Evolutionary conservation across 768 basidiomycete species (phyloP).

Genomic region (Suillus alpinus): DNA sequence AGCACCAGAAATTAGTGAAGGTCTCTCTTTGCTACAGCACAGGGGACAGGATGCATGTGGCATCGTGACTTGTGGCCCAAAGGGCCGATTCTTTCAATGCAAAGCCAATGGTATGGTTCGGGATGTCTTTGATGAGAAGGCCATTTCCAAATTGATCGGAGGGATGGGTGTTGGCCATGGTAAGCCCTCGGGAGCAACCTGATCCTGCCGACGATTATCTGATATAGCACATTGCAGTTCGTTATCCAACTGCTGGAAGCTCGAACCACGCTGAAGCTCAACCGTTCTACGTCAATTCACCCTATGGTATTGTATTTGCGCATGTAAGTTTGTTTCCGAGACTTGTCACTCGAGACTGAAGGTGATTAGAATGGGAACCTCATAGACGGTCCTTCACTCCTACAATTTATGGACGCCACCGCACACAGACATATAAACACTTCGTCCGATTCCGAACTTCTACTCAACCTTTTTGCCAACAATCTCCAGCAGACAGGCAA

Average conservation of each 20-base stretch:
- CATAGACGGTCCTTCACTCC: slow-evolving; percentile 85
- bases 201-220: slow-evolving; percentile 20
- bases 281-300: slow-evolving; percentile 99
- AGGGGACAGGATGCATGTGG: slow-evolving; percentile 98
- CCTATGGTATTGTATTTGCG: slow-evolving; percentile 97
- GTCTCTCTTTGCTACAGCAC: slow-evolving; percentile 93
- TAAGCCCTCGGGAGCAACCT: slow-evolving; percentile 24
- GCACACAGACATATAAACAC: slow-evolving; percentile 99
- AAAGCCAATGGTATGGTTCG: slow-evolving; percentile 99
- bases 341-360: slow-evolving; percentile 1
- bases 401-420: slow-evolving; percentile 91
- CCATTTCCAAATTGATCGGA: slow-evolving; percentile 76
- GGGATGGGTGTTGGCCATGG: slow-evolving; percentile 99
- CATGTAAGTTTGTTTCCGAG: slow-evolving; percentile 59
- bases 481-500: slow-evolving; percentile 98
- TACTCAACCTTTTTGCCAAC: slow-evolving; percentile 97
- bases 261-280: slow-evolving; percentile 97
- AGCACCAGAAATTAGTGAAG: slow-evolving; percentile 89
- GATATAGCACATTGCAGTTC: slow-evolving; percentile 49
- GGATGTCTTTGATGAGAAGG: slow-evolving; percentile 86
- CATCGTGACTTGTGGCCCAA: slow-evolving; percentile 92
- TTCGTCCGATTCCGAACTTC: slow-evolving; percentile 93
- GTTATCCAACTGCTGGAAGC: slow-evolving; percentile 97
- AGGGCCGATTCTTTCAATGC: slow-evolving; percentile 95
- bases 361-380: slow-evolving; percentile 88